Evolutionary conservation across 306 rosid genomes (phyloP).

Genomic region (Prinsepia uniflora): DNA sequence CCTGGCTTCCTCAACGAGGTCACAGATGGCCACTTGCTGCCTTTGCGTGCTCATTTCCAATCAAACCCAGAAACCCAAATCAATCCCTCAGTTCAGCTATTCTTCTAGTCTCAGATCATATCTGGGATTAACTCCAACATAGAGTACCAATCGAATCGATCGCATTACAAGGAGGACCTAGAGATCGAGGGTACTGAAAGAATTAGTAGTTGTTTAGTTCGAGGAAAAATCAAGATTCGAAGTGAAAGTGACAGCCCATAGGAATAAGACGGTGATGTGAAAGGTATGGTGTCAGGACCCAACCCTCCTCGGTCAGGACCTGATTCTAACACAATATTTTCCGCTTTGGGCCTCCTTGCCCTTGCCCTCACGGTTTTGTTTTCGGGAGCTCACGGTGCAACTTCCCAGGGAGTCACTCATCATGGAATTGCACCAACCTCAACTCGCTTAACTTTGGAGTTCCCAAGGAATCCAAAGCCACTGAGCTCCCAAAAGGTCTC

Average conservation of each 20-base stretch:
- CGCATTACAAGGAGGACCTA: conserved; percentile 14
- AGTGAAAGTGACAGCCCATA: background rate
- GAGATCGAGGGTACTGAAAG: background rate
- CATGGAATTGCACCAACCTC: too few species aligned
- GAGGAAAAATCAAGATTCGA: conserved; percentile 9
- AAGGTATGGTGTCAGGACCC: too few species aligned
- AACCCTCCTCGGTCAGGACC: too few species aligned
- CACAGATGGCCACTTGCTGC: conserved; percentile 61
- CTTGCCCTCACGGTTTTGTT: too few species aligned
- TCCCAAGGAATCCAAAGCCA: too few species aligned
- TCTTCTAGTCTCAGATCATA: conserved; percentile 9
- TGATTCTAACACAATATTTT: too few species aligned
- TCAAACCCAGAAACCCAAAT: conserved; percentile 21
- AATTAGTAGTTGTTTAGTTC: background rate
- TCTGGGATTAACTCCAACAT: conserved; percentile 1
- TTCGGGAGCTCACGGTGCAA: too few species aligned
- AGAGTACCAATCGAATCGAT: conserved; percentile 12
- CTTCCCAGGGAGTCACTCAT: too few species aligned
- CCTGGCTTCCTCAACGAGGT: conserved; percentile 94
- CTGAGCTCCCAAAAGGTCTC: too few species aligned
- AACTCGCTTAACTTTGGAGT: too few species aligned
- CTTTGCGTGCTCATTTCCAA: conserved; percentile 51
- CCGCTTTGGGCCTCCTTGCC: too few species aligned
- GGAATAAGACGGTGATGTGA: background rate
- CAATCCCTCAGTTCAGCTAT: conserved; percentile 9